Evolutionary conservation across 352 stramenopile species (phyloP).

Genomic region (Globisporangium nunn): DNA sequence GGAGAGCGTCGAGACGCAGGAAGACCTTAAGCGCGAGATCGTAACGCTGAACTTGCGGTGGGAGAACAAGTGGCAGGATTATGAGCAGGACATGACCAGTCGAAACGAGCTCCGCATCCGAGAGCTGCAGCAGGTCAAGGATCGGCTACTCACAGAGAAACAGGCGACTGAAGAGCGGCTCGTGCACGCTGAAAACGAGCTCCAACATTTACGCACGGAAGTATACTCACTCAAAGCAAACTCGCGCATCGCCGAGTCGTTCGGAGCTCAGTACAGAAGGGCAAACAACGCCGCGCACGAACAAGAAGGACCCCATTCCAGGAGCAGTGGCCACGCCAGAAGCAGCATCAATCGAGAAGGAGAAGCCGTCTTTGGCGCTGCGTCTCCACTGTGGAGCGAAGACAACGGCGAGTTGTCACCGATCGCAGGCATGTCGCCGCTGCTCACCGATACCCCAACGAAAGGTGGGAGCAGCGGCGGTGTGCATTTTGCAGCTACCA

Average conservation of each 20-base stretch:
- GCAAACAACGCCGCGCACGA: not conserved
- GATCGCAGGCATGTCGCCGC: slow-evolving; percentile 34
- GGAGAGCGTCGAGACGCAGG: slow-evolving; percentile 46
- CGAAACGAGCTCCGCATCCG: slow-evolving; percentile 38
- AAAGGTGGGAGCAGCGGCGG: not conserved
- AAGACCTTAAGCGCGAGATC: slow-evolving; percentile 57
- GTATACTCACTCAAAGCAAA: slow-evolving; percentile 36
- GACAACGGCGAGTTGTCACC: slow-evolving; percentile 52
- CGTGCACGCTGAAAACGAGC: slow-evolving; percentile 52
- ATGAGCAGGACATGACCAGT: slow-evolving; percentile 43
- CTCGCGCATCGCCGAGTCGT: slow-evolving; percentile 38
- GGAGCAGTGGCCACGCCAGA: not conserved
- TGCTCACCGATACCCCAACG: slow-evolving; percentile 38
- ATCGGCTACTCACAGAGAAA: slow-evolving; percentile 49
- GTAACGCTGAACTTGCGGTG: slow-evolving; percentile 55
- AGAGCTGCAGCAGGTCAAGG: slow-evolving; percentile 50
- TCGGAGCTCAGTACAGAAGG: slow-evolving; percentile 23
- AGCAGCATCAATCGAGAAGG: not conserved
- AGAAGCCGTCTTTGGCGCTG: slow-evolving; percentile 12
- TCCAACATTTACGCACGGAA: slow-evolving; percentile 46
- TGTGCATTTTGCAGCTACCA: not conserved
- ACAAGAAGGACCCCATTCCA: not conserved
- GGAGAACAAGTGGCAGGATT: slow-evolving; percentile 62
- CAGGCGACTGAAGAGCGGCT: slow-evolving; percentile 50
- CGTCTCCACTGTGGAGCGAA: slow-evolving; percentile 64